A percentile compares a stretch with the other conserved stretches of the same genome.
Evolutionary conservation across 495 filamentous ascomycete genomes (phyloP).

Genomic region (Apodospora peruviana): DNA sequence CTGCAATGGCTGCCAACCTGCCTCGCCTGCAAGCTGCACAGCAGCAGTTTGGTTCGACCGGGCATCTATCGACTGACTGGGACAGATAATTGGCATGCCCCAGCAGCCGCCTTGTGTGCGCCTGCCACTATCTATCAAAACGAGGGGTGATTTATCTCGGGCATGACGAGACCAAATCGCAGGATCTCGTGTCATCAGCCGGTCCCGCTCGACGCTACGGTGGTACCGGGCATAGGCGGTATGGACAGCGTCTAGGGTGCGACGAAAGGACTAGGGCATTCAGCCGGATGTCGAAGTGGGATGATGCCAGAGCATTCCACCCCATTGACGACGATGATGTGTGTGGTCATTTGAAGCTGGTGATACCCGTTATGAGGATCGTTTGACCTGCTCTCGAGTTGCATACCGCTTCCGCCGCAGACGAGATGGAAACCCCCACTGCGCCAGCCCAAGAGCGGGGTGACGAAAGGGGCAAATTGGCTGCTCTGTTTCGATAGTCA

Average conservation of each 20-base stretch:
- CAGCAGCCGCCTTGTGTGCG: slow-evolving; percentile 26
- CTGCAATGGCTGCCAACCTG: slow-evolving; percentile 1
- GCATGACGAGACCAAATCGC: slow-evolving; percentile 7
- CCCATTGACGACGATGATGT: too few species aligned
- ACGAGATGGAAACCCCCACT: neutral
- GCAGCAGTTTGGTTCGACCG: neutral
- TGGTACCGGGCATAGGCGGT: too few species aligned
- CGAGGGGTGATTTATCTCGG: slow-evolving; percentile 15
- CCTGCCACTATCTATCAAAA: slow-evolving; percentile 6
- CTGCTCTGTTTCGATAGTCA: too few species aligned
- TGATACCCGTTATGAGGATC: slow-evolving; percentile 4
- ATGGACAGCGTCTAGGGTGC: too few species aligned
- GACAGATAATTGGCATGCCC: slow-evolving; percentile 18
- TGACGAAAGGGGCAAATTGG: slow-evolving; percentile 17
- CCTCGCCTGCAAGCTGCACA: slow-evolving; percentile 9
- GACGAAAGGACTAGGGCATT: too few species aligned
- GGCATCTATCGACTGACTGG: slow-evolving; percentile 12
- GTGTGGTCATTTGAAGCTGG: slow-evolving; percentile 12
- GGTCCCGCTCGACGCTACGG: neutral
- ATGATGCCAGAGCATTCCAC: too few species aligned
- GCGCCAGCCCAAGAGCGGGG: slow-evolving; percentile 4
- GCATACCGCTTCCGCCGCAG: neutral
- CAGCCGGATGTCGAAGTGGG: slow-evolving; percentile 12
- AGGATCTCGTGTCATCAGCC: slow-evolving; percentile 11
- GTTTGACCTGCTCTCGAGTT: neutral